These are phyloP conservation scores for Penicillium odoratum DNA, from an alignment of 495 filamentous ascomycete species.

Conservation along the genomic window DNA sequence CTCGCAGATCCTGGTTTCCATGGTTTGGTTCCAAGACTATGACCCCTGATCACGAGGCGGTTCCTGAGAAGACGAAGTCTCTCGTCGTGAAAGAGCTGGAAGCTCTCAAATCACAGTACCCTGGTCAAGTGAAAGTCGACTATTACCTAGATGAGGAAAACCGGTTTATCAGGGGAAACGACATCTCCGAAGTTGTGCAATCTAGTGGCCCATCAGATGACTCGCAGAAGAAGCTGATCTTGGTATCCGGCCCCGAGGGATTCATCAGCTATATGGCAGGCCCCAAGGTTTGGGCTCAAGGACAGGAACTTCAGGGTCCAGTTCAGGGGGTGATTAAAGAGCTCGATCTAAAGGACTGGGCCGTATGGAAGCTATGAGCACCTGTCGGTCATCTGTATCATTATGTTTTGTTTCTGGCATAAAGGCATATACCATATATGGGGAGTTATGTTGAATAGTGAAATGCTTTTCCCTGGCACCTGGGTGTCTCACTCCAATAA, in stretches of 20 bases:
- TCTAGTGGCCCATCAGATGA: slow-evolving; percentile 21
- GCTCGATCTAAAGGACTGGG: slow-evolving; percentile 55
- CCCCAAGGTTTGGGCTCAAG: slow-evolving; percentile 68
- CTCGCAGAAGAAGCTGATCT: slow-evolving; percentile 56
- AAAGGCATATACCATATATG: slow-evolving; percentile 21
- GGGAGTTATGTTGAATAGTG: slow-evolving; percentile 33
- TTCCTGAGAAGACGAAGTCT: slow-evolving; percentile 17
- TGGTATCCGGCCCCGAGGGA: slow-evolving; percentile 87
- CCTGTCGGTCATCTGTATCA: slow-evolving; percentile 23
- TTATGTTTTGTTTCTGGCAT: slow-evolving; percentile 14
- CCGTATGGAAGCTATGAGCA: slow-evolving; percentile 61
- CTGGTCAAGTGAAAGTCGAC: slow-evolving; percentile 56
- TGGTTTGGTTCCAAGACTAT: slow-evolving; percentile 24
- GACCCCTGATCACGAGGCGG: neutral
- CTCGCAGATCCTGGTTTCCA: slow-evolving; percentile 34
- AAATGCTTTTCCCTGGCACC: slow-evolving; percentile 15
- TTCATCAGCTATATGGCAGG: slow-evolving; percentile 82
- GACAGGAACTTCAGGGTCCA: slow-evolving; percentile 70
- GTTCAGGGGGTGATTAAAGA: slow-evolving; percentile 55
- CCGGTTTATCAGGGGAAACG: slow-evolving; percentile 56
- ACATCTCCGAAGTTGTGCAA: slow-evolving; percentile 41
- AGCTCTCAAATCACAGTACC: slow-evolving; percentile 54
- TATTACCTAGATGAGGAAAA: slow-evolving; percentile 81
- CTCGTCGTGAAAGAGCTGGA: slow-evolving; percentile 63
- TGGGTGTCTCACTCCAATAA: slow-evolving; percentile 14